Conservation (phyloP, 2,329 filamentous ascomycete species). For the Graphilbum fragrans region DNA sequence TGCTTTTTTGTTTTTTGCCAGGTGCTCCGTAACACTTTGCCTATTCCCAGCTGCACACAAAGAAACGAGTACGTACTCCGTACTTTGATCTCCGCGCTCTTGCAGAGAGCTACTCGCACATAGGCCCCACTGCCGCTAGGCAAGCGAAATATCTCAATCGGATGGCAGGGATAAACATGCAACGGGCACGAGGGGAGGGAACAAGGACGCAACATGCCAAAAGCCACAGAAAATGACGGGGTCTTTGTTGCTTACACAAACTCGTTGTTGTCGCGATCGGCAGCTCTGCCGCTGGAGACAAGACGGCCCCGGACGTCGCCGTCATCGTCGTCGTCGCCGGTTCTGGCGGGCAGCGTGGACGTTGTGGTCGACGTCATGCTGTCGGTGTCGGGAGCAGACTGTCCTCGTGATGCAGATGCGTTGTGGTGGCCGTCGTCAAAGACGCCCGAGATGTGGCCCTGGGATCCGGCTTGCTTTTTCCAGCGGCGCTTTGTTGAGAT, state of each 20-base stretch:
- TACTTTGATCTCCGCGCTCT: too few relatives aligned
- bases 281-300: background rate
- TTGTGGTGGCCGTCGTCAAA: slow-evolving; percentile 4
- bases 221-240: too few relatives aligned
- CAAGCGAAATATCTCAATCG: too few relatives aligned
- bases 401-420: slow-evolving; percentile 12
- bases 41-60: too few relatives aligned
- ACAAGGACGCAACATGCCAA: too few relatives aligned
- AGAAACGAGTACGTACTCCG: too few relatives aligned
- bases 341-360: slow-evolving; percentile 15
- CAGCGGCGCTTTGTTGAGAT: slow-evolving; percentile 35
- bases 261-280: background rate
- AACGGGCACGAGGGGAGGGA: too few relatives aligned
- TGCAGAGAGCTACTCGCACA: too few relatives aligned
- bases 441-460: slow-evolving; percentile 18
- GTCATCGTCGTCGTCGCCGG: slow-evolving; percentile 12
- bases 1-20: too few relatives aligned
- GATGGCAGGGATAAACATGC: too few relatives aligned
- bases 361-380: slow-evolving; percentile 22
- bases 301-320: slow-evolving; percentile 19
- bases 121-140: too few relatives aligned
- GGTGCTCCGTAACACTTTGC: too few relatives aligned
- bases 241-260: background rate
- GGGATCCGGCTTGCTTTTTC: slow-evolving; percentile 33
- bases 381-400: slow-evolving; percentile 24